phyloP scores from a whole-genome alignment of 2,329 filamentous ascomycete genomes.

The Curvularia verruculosa region DNA sequence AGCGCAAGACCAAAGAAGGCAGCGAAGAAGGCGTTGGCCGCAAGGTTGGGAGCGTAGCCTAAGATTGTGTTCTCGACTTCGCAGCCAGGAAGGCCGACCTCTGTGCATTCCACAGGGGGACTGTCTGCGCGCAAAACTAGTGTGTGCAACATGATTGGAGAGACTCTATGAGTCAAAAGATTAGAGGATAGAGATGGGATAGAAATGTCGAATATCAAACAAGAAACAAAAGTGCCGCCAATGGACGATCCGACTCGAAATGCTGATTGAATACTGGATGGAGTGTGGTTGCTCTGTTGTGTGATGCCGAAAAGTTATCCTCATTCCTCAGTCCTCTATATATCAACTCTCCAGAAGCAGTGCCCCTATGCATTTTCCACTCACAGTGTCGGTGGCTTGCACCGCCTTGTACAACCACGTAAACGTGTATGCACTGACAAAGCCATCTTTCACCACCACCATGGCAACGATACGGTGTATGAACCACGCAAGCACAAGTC shows the following conservation, averaged over 20 bases:
- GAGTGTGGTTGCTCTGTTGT: neutral
- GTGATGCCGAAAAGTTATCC: neutral
- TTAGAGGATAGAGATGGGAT: neutral
- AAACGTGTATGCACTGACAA: neutral
- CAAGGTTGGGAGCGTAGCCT: constrained; percentile 58
- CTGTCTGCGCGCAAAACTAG: neutral
- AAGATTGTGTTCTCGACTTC: constrained; percentile 57
- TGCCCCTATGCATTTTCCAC: neutral
- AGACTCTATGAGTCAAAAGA: neutral
- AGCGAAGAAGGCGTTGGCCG: constrained; percentile 58
- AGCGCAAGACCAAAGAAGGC: constrained; percentile 57
- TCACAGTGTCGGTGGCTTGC: neutral
- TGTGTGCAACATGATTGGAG: neutral
- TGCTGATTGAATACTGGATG: neutral
- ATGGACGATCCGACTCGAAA: neutral
- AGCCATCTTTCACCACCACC: neutral
- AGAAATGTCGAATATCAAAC: neutral
- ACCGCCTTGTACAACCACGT: neutral
- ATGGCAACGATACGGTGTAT: neutral
- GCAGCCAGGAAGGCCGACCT: constrained; percentile 21
- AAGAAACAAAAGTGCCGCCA: neutral
- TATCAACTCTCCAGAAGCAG: neutral
- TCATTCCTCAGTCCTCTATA: constrained; percentile 1
- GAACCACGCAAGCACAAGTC: neutral
- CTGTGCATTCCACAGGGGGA: constrained; percentile 27